Evolutionary conservation across 306 rosid genomes (phyloP), one percentile per base, ranked within the genome.

Genomic region (Luffa aegyptiaca): DNA sequence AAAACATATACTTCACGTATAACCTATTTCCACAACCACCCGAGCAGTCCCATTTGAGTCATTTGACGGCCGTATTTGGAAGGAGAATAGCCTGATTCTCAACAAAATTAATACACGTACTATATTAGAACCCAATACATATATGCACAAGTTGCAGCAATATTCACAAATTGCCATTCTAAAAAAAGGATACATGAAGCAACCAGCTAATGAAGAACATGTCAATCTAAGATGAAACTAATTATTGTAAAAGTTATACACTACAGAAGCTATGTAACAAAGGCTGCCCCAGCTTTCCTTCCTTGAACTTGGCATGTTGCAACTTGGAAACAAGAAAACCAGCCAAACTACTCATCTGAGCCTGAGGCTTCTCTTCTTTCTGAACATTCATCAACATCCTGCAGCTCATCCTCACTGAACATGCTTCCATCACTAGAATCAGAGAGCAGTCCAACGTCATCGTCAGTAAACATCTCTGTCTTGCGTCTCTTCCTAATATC

Each of bases 371-470:
- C 92, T 62, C 93, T 95, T 82, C 87, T 94, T 63, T 79, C 80
- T 5, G 86, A 88, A 75, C 84, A 79, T 70, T 83, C 80, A 83
- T 88, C 84, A 53, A 89, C 93, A 72, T 42, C 93, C 83, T 83
- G 93, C 74, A 80, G 70, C 85, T 93, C 97, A 61, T 88, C 97
- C 84, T 91, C 97, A 41, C 96, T 93, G 70, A 84, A 92, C 82
- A 87, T 68, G 82, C 93, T 93, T 81, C 84, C 97, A 74, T 92
- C 98, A 11, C 93, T 92, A 42, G 98, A 89, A 85, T 89, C 87
- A 65, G 95, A 89, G 71, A 92, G 87, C 51, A 86, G 85, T 61
- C 90, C 96, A 0, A 70, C 82, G 14, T 90, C 97, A 4, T 93
- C 96, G 6, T 93, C 98, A 0, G 87, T 84, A 66, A 71, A 86